Percentiles rank a stretch among this genome's conserved stretches.
Evolutionary conservation across 306 rosid species (phyloP).

Genomic region (Canavalia gladiata): DNA sequence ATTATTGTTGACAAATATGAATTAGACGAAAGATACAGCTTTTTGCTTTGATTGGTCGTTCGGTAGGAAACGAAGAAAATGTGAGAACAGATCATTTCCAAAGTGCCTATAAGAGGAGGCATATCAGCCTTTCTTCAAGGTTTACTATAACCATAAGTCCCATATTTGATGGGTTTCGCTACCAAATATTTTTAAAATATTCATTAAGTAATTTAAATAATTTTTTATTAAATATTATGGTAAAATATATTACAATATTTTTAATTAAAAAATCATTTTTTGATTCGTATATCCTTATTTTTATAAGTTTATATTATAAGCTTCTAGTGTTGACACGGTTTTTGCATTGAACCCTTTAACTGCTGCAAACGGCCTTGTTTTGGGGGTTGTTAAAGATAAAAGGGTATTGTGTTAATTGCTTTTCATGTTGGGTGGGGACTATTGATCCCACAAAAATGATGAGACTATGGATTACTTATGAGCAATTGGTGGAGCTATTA

Average conservation of each 20-base stretch:
- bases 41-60: slow-evolving; percentile 42
- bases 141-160: neutral
- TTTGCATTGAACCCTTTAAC: slow-evolving; percentile 25
- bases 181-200: too few relatives aligned
- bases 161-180: too few relatives aligned
- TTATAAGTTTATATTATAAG: neutral
- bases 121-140: slow-evolving; percentile 6
- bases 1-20: neutral
- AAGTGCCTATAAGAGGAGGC: neutral
- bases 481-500: slow-evolving; percentile 66
- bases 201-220: too few relatives aligned
- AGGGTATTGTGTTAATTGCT: slow-evolving; percentile 9
- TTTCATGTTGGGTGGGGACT: neutral
- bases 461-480: slow-evolving; percentile 53
- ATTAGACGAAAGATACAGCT: neutral
- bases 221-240: too few relatives aligned
- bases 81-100: slow-evolving; percentile 31
- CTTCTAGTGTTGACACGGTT: slow-evolving; percentile 6
- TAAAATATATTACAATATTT: too few relatives aligned
- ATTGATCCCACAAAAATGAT: slow-evolving; percentile 58
- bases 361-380: slow-evolving; percentile 33
- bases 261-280: too few relatives aligned
- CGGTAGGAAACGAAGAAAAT: slow-evolving; percentile 34
- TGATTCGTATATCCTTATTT: neutral
- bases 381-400: slow-evolving; percentile 33